Percentiles rank a stretch among this genome's conserved stretches.
These are phyloP conservation scores for Hypomyces rosellus DNA, from an alignment of 2,329 filamentous ascomycete genomes.

Conservation along the genomic window DNA sequence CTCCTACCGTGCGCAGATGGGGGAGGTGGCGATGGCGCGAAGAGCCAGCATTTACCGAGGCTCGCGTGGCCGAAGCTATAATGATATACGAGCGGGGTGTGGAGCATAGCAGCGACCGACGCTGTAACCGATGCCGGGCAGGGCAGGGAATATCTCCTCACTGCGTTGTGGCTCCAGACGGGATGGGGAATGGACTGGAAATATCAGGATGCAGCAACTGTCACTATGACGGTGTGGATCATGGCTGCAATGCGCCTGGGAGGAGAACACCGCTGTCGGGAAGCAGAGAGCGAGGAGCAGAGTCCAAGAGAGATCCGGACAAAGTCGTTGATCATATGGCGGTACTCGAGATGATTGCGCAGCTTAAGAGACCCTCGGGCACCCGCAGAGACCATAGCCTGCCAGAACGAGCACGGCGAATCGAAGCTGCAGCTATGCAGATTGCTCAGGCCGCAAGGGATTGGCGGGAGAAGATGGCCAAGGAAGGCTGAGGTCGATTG, in stretches of 20 bases:
- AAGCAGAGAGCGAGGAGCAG: slow-evolving; percentile 6
- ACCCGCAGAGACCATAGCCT: slow-evolving; percentile 16
- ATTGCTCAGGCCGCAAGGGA: slow-evolving; percentile 21
- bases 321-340: slow-evolving; percentile 21
- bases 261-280: slow-evolving; percentile 12
- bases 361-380: slow-evolving; percentile 15
- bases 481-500: slow-evolving; percentile 1
- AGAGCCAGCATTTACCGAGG: slow-evolving; percentile 10
- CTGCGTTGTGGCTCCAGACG: slow-evolving; percentile 17
- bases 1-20: slow-evolving; percentile 13
- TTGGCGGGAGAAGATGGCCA: slow-evolving; percentile 19
- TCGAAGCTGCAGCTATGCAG: slow-evolving; percentile 20
- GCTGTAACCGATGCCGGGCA: slow-evolving; percentile 18
- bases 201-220: slow-evolving; percentile 20
- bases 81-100: slow-evolving; percentile 21
- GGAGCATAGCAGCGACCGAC: slow-evolving; percentile 11
- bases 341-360: slow-evolving; percentile 22
- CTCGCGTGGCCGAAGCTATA: slow-evolving; percentile 17
- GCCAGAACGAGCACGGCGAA: slow-evolving; percentile 17
- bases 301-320: slow-evolving; percentile 15
- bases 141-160: slow-evolving; percentile 20
- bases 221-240: slow-evolving; percentile 15
- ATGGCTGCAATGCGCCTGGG: slow-evolving; percentile 8
- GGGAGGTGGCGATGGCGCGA: slow-evolving; percentile 18
- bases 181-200: slow-evolving; percentile 10